Evolutionary conservation across 2,329 filamentous ascomycete species (phyloP).

Genomic region (Venturia oleaginea): DNA sequence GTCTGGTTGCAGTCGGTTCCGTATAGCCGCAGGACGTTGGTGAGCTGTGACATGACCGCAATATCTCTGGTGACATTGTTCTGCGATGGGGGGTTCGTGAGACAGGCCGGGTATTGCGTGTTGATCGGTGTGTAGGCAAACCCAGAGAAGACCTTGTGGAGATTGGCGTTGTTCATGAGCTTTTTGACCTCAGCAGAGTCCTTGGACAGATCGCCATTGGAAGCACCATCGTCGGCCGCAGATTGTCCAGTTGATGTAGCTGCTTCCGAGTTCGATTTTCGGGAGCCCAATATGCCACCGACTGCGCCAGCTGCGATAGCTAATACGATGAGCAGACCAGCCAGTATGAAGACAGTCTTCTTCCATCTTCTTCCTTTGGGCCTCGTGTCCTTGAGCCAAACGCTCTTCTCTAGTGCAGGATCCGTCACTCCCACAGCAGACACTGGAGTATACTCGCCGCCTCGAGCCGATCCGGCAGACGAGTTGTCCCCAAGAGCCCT

Average conservation of each 20-base stretch:
- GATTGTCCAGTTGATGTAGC: conserved; percentile 23
- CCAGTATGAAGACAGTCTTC: conserved; percentile 59
- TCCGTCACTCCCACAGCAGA: conserved; percentile 14
- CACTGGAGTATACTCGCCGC: conserved; percentile 24
- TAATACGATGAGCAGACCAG: conserved; percentile 57
- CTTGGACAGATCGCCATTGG: conserved; percentile 61
- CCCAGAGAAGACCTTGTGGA: conserved; percentile 90
- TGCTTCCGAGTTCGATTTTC: conserved; percentile 29
- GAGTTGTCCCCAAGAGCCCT: background rate
- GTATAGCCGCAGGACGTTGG: conserved; percentile 79
- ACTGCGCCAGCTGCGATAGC: conserved; percentile 66
- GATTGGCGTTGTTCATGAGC: conserved; percentile 67
- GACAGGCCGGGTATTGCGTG: conserved; percentile 78
- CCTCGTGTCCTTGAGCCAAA: conserved; percentile 51
- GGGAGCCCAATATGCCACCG: conserved; percentile 57
- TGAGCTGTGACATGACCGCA: conserved; percentile 81
- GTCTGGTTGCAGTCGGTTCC: conserved; percentile 98
- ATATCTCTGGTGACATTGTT: conserved; percentile 92
- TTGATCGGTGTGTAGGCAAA: conserved; percentile 94
- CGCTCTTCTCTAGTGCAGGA: conserved; percentile 20
- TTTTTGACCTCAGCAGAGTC: conserved; percentile 71
- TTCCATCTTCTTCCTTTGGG: conserved; percentile 36
- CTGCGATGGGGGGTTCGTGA: conserved; percentile 69
- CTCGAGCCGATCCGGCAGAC: background rate
- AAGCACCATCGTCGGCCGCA: conserved; percentile 48